Evolutionary conservation across 257 asterid species (phyloP), one percentile per base, ranked within the genome.

Genomic region (Apocynum venetum): DNA sequence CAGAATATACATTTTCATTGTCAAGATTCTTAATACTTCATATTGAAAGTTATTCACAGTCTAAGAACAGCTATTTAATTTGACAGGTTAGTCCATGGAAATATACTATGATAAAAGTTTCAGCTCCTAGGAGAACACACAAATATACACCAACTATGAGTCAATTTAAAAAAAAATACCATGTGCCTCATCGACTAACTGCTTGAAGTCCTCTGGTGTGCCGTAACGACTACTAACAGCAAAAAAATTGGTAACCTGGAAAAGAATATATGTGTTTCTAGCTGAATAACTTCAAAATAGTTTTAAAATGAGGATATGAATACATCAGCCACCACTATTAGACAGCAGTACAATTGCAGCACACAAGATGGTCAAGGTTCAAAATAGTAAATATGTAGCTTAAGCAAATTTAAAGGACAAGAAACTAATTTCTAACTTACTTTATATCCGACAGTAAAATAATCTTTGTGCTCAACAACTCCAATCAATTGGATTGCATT

Each of bases 161-260:
- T 69, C 73, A 69, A 76, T 53, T 48, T 44, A 73, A 55, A 68
- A 51, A 71, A 66, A 64, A 78, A 83, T 77, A 93, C 99, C 96
- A 81, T 95, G 99, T 84, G 99, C 99, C 87, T 89, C 96, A 87
- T 95, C 99, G 85, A 95, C 97, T 86, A 95, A 87, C 79, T 77
- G 91, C 90, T 93, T 95, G 89, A 95, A 93, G 79, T 91, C 99
- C 60, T 93, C 99, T 77, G 99, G 99, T 55, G 98, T 93, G 78
- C 99, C 99, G 82, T 40, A 95, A 80, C 97, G 99, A 87, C 99
- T 93, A 84, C 99, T 95, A 76, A 90, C 97, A 68, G 99, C 99
- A 87, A n/a, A 95, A 80, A 83, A 89, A 82, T 93, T 95, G 47
- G 99, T 95, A 79, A 95, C 99, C 99, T 93, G 78, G 66, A 38